These are phyloP conservation scores for Holtermanniella nyarrowii DNA, from an alignment of 768 basidiomycete genomes.

Conservation along the genomic window DNA sequence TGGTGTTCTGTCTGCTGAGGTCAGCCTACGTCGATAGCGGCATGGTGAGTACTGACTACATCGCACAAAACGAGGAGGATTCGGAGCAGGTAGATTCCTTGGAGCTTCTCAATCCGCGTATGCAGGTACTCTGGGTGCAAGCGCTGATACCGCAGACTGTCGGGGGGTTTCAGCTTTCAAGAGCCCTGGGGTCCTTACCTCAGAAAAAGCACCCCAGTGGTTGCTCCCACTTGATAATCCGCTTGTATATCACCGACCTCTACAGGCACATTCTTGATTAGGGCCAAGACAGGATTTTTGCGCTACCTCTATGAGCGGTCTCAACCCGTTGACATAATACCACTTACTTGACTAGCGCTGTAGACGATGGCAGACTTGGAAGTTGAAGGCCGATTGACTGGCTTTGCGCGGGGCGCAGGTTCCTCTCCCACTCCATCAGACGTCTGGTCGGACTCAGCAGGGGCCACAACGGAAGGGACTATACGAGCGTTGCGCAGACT, in stretches of 20 bases:
- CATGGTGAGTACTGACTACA: conserved; percentile 53
- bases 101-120: conserved; percentile 76
- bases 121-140: conserved; percentile 97
- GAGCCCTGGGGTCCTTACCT: conserved; percentile 48
- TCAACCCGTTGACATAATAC: neutral
- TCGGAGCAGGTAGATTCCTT: conserved; percentile 66
- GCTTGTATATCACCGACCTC: conserved; percentile 88
- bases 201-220: conserved; percentile 82
- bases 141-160: conserved; percentile 82
- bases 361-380: conserved; percentile 36
- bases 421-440: too few relatives aligned
- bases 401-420: neutral
- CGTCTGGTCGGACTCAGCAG: too few relatives aligned
- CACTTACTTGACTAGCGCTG: conserved; percentile 32
- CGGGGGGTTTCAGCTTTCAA: conserved; percentile 3
- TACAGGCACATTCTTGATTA: conserved; percentile 77
- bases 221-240: conserved; percentile 92
- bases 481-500: neutral
- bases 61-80: conserved; percentile 85
- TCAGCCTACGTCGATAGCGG: neutral
- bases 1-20: conserved; percentile 68
- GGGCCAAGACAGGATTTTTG: conserved; percentile 78
- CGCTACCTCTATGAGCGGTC: conserved; percentile 46
- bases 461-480: too few relatives aligned
- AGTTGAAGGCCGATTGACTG: neutral